A percentile compares a stretch with the other conserved stretches of the same genome.
Conservation (phyloP, 164 flowering plant species). For the Saururus chinensis region DNA sequence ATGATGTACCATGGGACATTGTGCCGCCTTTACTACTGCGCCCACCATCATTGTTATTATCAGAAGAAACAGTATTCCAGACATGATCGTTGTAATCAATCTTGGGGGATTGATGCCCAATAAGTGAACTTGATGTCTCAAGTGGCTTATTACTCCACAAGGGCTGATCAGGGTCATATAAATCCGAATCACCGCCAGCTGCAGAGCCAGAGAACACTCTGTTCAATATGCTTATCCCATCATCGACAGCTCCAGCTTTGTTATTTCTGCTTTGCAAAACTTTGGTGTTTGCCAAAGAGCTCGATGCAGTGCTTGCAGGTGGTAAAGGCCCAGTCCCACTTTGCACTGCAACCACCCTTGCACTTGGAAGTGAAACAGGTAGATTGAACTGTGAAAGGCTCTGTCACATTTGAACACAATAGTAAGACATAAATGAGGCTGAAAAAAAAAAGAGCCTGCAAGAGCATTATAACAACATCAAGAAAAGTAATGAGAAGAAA, state of each 20-base stretch:
- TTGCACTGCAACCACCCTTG: conserved; percentile 35
- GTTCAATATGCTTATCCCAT: conserved; percentile 24
- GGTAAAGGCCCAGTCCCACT: conserved; percentile 44
- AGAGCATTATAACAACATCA: no score
- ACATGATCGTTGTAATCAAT: conserved; percentile 32
- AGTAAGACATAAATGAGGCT: no score
- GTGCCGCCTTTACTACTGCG: conserved; percentile 19
- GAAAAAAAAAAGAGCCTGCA: no score
- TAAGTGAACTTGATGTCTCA: conserved; percentile 40
- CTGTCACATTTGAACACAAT: conserved; percentile 31
- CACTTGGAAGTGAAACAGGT: conserved; percentile 77
- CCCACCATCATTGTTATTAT: conserved; percentile 28
- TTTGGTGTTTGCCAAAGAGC: conserved; percentile 28
- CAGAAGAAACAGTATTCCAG: conserved; percentile 35
- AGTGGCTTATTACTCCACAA: conserved; percentile 58
- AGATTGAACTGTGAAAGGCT: conserved; percentile 96
- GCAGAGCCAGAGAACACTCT: conserved; percentile 27
- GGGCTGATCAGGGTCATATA: conserved; percentile 98
- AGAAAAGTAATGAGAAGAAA: no score
- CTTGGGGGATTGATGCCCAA: conserved; percentile 34
- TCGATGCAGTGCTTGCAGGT: conserved; percentile 34
- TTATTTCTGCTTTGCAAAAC: conserved; percentile 27
- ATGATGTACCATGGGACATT: conserved; percentile 27
- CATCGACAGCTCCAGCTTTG: conserved; percentile 38
- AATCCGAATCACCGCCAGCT: conserved; percentile 49